Evolutionary conservation across 345 rosid species (phyloP).

Genomic region (Pugionium dolabratum): DNA sequence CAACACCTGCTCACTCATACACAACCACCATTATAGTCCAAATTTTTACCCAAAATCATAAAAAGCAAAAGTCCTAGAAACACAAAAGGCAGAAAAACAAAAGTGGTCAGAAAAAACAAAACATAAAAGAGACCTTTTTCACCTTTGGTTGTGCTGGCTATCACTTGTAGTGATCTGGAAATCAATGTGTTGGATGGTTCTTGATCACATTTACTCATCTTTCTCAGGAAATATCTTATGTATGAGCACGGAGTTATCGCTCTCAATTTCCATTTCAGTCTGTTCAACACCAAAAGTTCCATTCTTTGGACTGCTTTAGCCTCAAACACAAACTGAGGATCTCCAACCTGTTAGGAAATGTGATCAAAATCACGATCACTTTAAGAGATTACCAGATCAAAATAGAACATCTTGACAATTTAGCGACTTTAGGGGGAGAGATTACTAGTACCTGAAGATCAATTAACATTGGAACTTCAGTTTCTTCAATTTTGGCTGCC

Average conservation of each 20-base stretch:
- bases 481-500: slow-evolving; percentile 80
- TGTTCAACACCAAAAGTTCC: slow-evolving; percentile 66
- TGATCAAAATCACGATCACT: slow-evolving; percentile 10
- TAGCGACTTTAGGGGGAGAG: neutral
- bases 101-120: slow-evolving; percentile 23
- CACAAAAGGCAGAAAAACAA: slow-evolving; percentile 15
- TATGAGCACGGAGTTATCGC: slow-evolving; percentile 59
- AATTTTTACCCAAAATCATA: slow-evolving; percentile 18
- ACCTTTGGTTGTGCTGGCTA: slow-evolving; percentile 66
- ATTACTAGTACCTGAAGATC: slow-evolving; percentile 62
- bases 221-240: slow-evolving; percentile 53
- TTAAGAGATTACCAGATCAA: neutral
- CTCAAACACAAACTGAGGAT: slow-evolving; percentile 55
- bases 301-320: slow-evolving; percentile 60
- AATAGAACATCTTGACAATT: slow-evolving; percentile 1
- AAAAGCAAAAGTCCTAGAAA: slow-evolving; percentile 22
- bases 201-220: slow-evolving; percentile 45
- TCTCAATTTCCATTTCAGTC: slow-evolving; percentile 69
- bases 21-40: slow-evolving; percentile 38
- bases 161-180: slow-evolving; percentile 54
- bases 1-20: slow-evolving; percentile 59
- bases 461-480: slow-evolving; percentile 51
- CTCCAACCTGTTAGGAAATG: slow-evolving; percentile 48
- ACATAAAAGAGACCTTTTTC: slow-evolving; percentile 28
- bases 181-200: slow-evolving; percentile 46